These are phyloP conservation scores for Phytopythium chamaehyphon DNA, from an alignment of 352 stramenopile species.

Conservation along the genomic window DNA sequence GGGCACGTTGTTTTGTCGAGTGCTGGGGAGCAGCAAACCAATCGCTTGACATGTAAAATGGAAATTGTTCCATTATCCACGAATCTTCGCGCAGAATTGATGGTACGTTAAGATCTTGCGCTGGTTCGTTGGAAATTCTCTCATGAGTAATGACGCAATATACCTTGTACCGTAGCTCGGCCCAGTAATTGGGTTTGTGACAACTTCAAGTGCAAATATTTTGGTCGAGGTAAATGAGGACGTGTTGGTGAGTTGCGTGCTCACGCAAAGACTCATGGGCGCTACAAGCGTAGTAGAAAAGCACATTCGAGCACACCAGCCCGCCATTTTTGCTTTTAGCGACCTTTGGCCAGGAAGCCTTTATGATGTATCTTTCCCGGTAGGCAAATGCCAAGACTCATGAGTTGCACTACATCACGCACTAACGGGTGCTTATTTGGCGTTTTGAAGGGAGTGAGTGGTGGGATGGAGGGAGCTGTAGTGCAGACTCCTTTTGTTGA, in stretches of 20 bases:
- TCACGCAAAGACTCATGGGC: conserved; percentile 30
- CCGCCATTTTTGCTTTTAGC: conserved; percentile 26
- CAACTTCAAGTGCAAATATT: conserved; percentile 20
- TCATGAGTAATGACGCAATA: no score
- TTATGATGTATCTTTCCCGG: conserved; percentile 39
- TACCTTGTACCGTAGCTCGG: conserved; percentile 32
- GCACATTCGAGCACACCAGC: conserved; percentile 10
- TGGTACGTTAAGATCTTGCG: no score
- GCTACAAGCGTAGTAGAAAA: conserved; percentile 8
- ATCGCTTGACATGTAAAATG: neutral
- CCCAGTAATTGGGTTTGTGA: conserved; percentile 39
- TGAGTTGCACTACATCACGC: no score
- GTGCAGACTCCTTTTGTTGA: conserved; percentile 23
- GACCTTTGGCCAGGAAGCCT: conserved; percentile 22
- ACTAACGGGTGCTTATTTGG: no score
- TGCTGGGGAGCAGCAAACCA: neutral
- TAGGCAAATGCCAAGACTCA: conserved; percentile 6
- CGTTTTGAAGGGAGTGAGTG: conserved; percentile 18
- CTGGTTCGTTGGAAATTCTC: no score
- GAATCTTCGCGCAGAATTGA: neutral
- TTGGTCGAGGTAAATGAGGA: conserved; percentile 41
- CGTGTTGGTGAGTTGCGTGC: conserved; percentile 25
- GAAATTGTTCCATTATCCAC: neutral
- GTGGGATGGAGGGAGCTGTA: conserved; percentile 4
- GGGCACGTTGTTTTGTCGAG: neutral